phyloP scores from a whole-genome alignment of 352 stramenopile genomes.

The Pythium coloratum region DNA sequence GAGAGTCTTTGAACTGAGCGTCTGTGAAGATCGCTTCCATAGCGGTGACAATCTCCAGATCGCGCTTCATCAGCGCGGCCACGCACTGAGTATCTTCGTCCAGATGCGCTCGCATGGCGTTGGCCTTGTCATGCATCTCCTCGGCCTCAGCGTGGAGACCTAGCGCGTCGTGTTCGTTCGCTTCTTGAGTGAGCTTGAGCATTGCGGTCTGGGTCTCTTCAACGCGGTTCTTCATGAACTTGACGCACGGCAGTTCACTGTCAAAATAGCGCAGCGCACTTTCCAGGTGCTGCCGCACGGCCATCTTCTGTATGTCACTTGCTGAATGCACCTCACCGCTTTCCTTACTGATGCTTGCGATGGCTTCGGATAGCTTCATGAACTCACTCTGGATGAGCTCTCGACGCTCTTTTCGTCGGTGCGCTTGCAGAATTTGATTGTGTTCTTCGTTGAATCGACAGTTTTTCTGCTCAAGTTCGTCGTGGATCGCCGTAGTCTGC shows the following conservation, averaged over 20 bases:
- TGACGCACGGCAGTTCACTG: constrained; percentile 72
- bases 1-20: constrained; percentile 23
- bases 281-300: constrained; percentile 62
- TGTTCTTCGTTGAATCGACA: constrained; percentile 51
- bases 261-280: constrained; percentile 70
- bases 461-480: constrained; percentile 46
- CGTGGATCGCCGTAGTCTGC: constrained; percentile 46
- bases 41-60: constrained; percentile 48
- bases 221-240: constrained; percentile 76
- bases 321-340: constrained; percentile 46
- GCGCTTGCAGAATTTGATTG: constrained; percentile 40
- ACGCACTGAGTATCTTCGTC: constrained; percentile 56
- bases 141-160: constrained; percentile 52
- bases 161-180: constrained; percentile 48
- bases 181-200: constrained; percentile 41
- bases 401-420: constrained; percentile 36
- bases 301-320: constrained; percentile 47
- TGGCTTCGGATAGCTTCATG: constrained; percentile 33
- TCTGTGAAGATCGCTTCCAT: constrained; percentile 30
- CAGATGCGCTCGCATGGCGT: constrained; percentile 37
- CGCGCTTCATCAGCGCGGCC: constrained; percentile 42
- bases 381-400: constrained; percentile 43
- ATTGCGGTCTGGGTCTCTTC: constrained; percentile 45
- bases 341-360: constrained; percentile 37
- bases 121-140: constrained; percentile 51